These are phyloP conservation scores for Ophiocordyceps polyrhachis-furcata DNA, from an alignment of 2,329 filamentous ascomycete genomes.

Conservation along the genomic window DNA sequence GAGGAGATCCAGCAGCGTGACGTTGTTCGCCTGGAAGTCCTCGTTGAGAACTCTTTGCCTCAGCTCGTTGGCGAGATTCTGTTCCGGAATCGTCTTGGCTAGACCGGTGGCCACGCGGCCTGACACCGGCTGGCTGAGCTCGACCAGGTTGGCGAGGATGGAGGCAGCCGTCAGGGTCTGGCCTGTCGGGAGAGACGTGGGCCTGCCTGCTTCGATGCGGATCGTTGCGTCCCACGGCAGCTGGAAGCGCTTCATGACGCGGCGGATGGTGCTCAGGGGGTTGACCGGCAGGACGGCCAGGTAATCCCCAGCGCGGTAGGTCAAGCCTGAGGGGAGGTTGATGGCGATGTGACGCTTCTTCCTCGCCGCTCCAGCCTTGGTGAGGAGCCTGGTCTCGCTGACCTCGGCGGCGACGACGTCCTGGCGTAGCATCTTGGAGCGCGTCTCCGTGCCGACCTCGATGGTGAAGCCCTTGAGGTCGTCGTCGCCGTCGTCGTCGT, in stretches of 20 bases:
- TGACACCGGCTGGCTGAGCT: constrained; percentile 54
- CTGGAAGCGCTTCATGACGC: constrained; percentile 46
- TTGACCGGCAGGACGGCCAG: constrained; percentile 57
- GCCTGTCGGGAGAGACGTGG: constrained; percentile 34
- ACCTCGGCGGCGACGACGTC: constrained; percentile 45
- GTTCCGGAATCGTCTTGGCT: constrained; percentile 6
- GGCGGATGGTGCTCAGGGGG: constrained; percentile 37
- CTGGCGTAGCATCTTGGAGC: constrained; percentile 39
- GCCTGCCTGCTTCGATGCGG: constrained; percentile 34
- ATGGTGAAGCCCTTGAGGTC: constrained; percentile 17
- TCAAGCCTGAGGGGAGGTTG: constrained; percentile 43
- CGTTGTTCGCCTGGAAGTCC: constrained; percentile 33
- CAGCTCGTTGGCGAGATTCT: constrained; percentile 18
- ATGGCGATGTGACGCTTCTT: constrained; percentile 48
- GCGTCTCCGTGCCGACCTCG: constrained; percentile 28
- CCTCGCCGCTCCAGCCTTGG: constrained; percentile 23
- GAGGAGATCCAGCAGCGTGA: constrained; percentile 50
- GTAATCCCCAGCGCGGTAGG: constrained; percentile 59
- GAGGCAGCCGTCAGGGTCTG: constrained; percentile 40
- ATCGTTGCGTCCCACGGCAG: constrained; percentile 52
- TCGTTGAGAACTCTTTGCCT: constrained; percentile 11
- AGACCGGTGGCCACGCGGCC: constrained; percentile 27
- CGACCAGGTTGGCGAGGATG: constrained; percentile 51
- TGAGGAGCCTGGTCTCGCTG: constrained; percentile 31
- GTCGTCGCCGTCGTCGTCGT: constrained; percentile 1